Conservation (phyloP, 2,329 filamentous ascomycete genomes). For the Raffaelea arxii region DNA sequence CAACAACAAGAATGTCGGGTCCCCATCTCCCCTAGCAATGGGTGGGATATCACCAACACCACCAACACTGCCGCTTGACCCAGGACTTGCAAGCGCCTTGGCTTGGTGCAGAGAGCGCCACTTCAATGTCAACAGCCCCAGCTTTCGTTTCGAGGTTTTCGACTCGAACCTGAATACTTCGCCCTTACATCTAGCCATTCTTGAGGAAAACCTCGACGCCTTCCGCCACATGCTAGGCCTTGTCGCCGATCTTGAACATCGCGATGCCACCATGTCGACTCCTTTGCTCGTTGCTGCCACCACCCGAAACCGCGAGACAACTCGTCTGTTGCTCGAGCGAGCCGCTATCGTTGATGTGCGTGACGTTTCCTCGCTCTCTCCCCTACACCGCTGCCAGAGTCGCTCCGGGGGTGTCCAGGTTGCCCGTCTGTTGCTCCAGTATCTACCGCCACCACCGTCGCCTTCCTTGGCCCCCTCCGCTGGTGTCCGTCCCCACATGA, state of each 20-base stretch:
- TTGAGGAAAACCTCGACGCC: slow-evolving; percentile 2
- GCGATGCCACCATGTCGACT: not conserved
- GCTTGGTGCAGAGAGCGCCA: not conserved
- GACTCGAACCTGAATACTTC: not conserved
- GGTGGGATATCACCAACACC: too few relatives aligned
- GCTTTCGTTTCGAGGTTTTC: slow-evolving; percentile 1
- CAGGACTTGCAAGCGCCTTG: slow-evolving; percentile 2
- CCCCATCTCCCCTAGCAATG: too few relatives aligned
- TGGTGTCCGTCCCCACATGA: not conserved
- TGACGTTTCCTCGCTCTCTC: not conserved
- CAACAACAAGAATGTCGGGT: too few relatives aligned
- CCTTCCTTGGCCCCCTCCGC: not conserved
- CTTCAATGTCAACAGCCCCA: slow-evolving; percentile 1
- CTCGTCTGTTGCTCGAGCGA: slow-evolving; percentile 1
- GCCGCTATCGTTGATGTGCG: not conserved
- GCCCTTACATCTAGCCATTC: slow-evolving; percentile 3
- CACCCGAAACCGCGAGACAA: slow-evolving; percentile 1
- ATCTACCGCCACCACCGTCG: not conserved
- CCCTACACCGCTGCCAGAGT: slow-evolving; percentile 2
- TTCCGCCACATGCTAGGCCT: not conserved
- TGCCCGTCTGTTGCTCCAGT: slow-evolving; percentile 1
- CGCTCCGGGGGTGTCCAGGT: slow-evolving; percentile 3
- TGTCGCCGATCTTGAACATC: not conserved
- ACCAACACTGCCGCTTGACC: too few relatives aligned
- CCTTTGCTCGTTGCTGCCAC: slow-evolving; percentile 2